Evolutionary conservation across 2,329 filamentous ascomycete genomes (phyloP).

Genomic region (Pezicula neosporulosa): DNA sequence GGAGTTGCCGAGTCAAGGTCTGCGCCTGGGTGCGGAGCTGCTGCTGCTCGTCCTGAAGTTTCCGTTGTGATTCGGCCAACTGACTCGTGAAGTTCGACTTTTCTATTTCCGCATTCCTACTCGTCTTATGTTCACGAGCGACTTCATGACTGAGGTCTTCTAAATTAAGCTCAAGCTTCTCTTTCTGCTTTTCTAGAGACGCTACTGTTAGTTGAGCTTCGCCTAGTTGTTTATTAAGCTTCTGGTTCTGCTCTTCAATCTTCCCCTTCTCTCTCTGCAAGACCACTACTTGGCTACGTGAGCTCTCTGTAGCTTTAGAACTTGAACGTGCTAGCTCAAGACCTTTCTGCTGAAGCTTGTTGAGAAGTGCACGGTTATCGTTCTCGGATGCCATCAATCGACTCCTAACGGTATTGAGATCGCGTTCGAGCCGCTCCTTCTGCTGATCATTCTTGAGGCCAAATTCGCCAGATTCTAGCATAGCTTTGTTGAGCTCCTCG

Average conservation of each 20-base stretch:
- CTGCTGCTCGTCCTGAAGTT: slow-evolving; percentile 85
- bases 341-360: slow-evolving; percentile 96
- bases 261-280: slow-evolving; percentile 81
- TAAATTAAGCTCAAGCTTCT: slow-evolving; percentile 82
- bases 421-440: slow-evolving; percentile 88
- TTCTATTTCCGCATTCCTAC: slow-evolving; percentile 84
- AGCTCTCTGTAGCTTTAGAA: slow-evolving; percentile 80
- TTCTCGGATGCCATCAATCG: slow-evolving; percentile 90
- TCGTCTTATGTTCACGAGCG: slow-evolving; percentile 83
- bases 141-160: slow-evolving; percentile 94
- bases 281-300: slow-evolving; percentile 70
- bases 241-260: slow-evolving; percentile 77
- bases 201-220: slow-evolving; percentile 81
- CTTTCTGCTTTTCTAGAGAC: slow-evolving; percentile 87
- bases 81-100: slow-evolving; percentile 78
- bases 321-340: slow-evolving; percentile 90
- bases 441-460: slow-evolving; percentile 88
- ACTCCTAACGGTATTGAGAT: slow-evolving; percentile 87
- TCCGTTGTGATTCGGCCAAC: slow-evolving; percentile 84
- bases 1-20: slow-evolving; percentile 76
- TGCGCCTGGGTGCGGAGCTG: slow-evolving; percentile 85
- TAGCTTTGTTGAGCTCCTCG: slow-evolving; percentile 81
- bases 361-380: slow-evolving; percentile 90
- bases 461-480: slow-evolving; percentile 85
- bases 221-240: slow-evolving; percentile 78